Base-by-base conservation (phyloP, 116 monocot genomes). In the Thalassia testudinum region DNA sequence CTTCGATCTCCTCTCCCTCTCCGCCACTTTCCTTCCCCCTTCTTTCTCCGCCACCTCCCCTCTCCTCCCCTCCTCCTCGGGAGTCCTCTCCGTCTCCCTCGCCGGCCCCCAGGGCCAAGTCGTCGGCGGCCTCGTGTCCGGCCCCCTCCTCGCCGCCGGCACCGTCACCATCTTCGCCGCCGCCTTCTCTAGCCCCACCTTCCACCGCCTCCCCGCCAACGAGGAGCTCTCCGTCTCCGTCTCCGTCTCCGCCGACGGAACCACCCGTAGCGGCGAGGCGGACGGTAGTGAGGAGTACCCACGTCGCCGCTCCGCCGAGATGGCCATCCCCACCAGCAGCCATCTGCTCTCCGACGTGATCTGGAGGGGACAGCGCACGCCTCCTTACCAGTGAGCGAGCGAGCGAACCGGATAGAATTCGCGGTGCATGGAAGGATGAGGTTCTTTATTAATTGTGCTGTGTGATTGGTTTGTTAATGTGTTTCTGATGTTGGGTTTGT, bases 1-100 rank as follows among this genome's bases (percentile, higher is more conserved):
- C 17, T 70, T 79, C 48, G 70, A 79, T 54, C 65, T 79, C 11
- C 62, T 79, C 29, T 79, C 74, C 24, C 37, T 79, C 43, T 70
- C 70, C 37, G 74, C 70, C 27, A 62, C 66, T 49, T 50, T 78
- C 52, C 52, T 78, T 11, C 70, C 62, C 0, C 66, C 23, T 37
- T 11, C 26, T 42, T 5, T 40, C 40, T 40, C 56, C 56, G 62
- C 49, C 42, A 15, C 24, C 23, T n/a, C n/a, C n/a, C n/a, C n/a
- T n/a, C n/a, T n/a, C n/a, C n/a, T n/a, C n/a, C n/a, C n/a, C n/a
- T n/a, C n/a, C n/a, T n/a, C n/a, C n/a, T n/a, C n/a, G 21, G 24
- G 14, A 23, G 63, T 37, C 7, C 22, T 70, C 23, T 53, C 78
- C 7, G 50, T 78, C 19, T 66, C 66, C 26, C 44, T 78, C 14